Evolutionary conservation across 148 eudicot genomes (phyloP), one percentile per base, ranked within the genome.

Genomic region (Silene conica): DNA sequence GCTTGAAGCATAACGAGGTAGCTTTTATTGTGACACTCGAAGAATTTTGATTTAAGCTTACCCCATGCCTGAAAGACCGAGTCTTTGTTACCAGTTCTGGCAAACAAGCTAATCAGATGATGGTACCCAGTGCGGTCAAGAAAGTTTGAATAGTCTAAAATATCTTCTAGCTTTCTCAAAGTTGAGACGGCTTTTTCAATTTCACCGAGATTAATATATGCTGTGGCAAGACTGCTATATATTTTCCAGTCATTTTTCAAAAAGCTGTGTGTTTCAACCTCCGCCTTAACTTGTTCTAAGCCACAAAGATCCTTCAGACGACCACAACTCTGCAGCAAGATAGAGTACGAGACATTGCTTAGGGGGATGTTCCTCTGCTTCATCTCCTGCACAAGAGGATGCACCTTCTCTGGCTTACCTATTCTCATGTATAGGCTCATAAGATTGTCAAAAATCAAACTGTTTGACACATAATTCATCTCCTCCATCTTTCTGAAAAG

Each of bases 381-480:
- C 97, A 93, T 90, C 82, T 86, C 91, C 74, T 85, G 72, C 7
- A 82, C 67, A 25, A 91, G 77, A 34, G 72, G 66, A 63, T 83
- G 83, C 73, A 89, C 91, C 73, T 85, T 88, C 79, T 91, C 88
- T 2, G 95, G 95, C 76, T 85, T 84, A 67, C 64, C 89, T 60
- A 81, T 34, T 80, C 77, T 85, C 73, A 88, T 72, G 72, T 81
- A 75, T 67, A 93, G 74, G 52, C 86, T 26, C 88, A 93, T 89
- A 34, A 91, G 83, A 80, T 86, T 86, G 83, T 72, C 83, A 56
- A 74, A 88, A 43, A 82, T 63, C 76, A 87, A 18, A 9, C 70
- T 52, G 14, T 69, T 74, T 3, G 79, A 65, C 6, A 70, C 81
- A 22, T 67, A 56, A 15, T 82, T 80, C 82, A 83, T 31, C 63